A percentile compares a stretch with the other conserved stretches of the same genome.
Evolutionary conservation across 371 early-diverging fungal genomes (phyloP).

Genomic region (Lichtheimia corymbifera): DNA sequence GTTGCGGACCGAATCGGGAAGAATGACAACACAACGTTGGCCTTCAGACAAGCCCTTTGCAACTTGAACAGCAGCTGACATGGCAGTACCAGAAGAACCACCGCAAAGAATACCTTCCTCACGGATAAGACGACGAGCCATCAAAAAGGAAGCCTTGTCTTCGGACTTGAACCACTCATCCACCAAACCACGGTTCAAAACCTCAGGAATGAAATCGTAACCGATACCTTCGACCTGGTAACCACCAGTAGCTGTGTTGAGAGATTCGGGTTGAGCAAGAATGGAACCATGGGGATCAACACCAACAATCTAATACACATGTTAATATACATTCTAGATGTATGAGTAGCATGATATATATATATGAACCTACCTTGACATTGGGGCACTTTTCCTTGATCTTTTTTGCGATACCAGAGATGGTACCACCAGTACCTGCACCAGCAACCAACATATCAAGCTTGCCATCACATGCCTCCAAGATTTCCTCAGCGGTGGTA

Average conservation of each 20-base stretch:
- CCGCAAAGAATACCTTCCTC: conserved; percentile 95
- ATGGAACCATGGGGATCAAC: conserved; percentile 95
- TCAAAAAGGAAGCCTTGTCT: conserved; percentile 92
- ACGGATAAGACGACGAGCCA: conserved; percentile 93
- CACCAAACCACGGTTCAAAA: conserved; percentile 77
- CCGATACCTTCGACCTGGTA: conserved; percentile 96
- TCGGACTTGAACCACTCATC: conserved; percentile 95
- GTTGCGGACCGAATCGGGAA: conserved; percentile 96
- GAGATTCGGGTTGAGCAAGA: conserved; percentile 84
- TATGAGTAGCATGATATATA: neutral
- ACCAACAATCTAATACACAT: conserved; percentile 73
- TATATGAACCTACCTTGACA: conserved; percentile 58
- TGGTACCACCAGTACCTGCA: conserved; percentile 97
- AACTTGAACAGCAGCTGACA: conserved; percentile 74
- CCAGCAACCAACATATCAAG: conserved; percentile 96
- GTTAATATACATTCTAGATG: neutral
- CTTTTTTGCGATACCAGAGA: conserved; percentile 91
- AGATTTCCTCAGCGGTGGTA: conserved; percentile 86
- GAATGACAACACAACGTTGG: conserved; percentile 88
- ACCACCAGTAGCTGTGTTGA: conserved; percentile 65
- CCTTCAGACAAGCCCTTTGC: conserved; percentile 85
- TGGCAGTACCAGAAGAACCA: conserved; percentile 94
- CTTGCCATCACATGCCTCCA: conserved; percentile 83
- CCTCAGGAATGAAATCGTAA: conserved; percentile 96
- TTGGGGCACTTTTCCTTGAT: conserved; percentile 92